phyloP scores from a whole-genome alignment of 345 rosid genomes.

The Laguncularia racemosa region DNA sequence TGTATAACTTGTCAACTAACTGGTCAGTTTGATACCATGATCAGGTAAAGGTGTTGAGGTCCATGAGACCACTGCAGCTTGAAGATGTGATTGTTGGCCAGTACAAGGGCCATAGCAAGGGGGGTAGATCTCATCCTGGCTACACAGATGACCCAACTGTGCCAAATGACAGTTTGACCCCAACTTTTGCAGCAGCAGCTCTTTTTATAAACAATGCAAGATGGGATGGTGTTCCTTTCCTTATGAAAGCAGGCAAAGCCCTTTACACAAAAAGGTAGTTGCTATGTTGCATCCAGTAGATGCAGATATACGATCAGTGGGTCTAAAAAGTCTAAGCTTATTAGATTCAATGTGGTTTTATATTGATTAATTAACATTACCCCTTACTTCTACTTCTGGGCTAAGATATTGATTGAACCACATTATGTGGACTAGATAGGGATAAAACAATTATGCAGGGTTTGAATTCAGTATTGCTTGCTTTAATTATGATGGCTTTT shows the following conservation, averaged over 20 bases:
- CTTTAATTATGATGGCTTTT: too few relatives aligned
- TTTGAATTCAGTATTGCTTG: too few relatives aligned
- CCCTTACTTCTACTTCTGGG: too few relatives aligned
- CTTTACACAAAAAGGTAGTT: conserved; percentile 62
- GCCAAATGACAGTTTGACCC: conserved; percentile 61
- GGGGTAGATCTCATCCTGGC: conserved; percentile 46
- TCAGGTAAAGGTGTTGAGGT: conserved; percentile 87
- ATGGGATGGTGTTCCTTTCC: conserved; percentile 97
- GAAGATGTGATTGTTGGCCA: conserved; percentile 80
- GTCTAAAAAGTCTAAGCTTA: neutral
- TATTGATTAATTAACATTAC: too few relatives aligned
- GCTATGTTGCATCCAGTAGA: too few relatives aligned
- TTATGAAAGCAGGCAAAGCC: conserved; percentile 94
- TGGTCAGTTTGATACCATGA: neutral
- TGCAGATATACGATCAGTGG: neutral
- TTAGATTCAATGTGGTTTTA: too few relatives aligned
- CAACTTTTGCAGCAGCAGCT: conserved; percentile 93
- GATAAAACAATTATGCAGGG: conserved; percentile 3
- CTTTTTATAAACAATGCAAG: conserved; percentile 79
- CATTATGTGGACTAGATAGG: too few relatives aligned
- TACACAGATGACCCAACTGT: conserved; percentile 78
- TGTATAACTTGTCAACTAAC: neutral
- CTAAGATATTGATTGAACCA: too few relatives aligned
- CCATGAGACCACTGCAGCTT: conserved; percentile 71
- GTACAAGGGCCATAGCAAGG: conserved; percentile 72